phyloP scores from a whole-genome alignment of 1,284 basidiomycete genomes.

The Moesziomyces sp. region DNA sequence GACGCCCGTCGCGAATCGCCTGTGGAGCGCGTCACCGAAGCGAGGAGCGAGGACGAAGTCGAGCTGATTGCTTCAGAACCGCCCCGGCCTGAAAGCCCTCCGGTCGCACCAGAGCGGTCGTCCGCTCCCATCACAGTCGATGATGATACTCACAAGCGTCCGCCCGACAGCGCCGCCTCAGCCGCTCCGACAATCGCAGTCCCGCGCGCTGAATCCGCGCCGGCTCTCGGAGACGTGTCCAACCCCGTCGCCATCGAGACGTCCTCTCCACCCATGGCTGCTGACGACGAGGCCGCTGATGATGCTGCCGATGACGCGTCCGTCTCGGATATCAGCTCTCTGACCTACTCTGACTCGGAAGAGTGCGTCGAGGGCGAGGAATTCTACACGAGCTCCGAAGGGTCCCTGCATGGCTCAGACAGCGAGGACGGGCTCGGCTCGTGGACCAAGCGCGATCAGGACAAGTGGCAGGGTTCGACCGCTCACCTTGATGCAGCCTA shows the following conservation, averaged over 20 bases:
- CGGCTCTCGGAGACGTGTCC: conserved; percentile 2
- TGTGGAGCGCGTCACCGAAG: not conserved
- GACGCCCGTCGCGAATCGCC: not conserved
- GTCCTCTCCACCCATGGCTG: conserved; percentile 9
- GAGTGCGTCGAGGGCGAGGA: conserved; percentile 1
- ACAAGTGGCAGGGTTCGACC: conserved; percentile 37
- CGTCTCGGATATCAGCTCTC: conserved; percentile 27
- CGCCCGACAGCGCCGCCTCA: conserved; percentile 1
- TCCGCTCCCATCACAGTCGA: conserved; percentile 14
- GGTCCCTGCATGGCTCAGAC: conserved; percentile 33
- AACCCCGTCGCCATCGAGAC: conserved; percentile 15
- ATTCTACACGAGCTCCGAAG: conserved; percentile 49
- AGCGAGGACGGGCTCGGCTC: conserved; percentile 28
- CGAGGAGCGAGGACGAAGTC: conserved; percentile 24
- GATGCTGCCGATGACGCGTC: not conserved
- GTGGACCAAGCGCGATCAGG: conserved; percentile 27
- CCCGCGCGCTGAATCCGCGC: conserved; percentile 9
- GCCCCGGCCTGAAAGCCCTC: not conserved
- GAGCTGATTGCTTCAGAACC: conserved; percentile 15
- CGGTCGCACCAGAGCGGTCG: conserved; percentile 1
- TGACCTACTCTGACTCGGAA: conserved; percentile 23
- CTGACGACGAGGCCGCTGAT: not conserved
- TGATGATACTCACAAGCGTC: not conserved
- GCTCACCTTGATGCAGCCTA: conserved; percentile 35
- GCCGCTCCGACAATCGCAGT: too few relatives aligned